These are phyloP conservation scores for Chiua sp. DNA, from an alignment of 1,284 basidiomycete species.

Conservation along the genomic window DNA sequence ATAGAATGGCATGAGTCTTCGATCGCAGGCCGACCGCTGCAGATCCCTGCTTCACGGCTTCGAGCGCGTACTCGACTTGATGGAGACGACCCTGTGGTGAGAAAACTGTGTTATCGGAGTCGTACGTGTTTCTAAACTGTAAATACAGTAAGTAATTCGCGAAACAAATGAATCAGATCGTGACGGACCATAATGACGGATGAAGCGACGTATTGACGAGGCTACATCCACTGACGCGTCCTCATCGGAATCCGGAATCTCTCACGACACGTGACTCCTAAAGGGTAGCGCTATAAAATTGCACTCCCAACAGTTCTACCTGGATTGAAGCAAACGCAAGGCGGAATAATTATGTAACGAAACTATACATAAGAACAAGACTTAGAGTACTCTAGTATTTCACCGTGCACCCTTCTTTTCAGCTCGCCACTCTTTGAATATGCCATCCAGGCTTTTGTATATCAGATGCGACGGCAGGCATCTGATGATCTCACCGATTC, in stretches of 20 bases:
- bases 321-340: not conserved
- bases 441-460: slow-evolving; percentile 89
- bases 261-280: slow-evolving; percentile 27
- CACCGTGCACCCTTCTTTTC: slow-evolving; percentile 72
- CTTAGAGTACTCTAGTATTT: slow-evolving; percentile 18
- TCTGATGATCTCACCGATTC: slow-evolving; percentile 88
- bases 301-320: too few species aligned
- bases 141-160: slow-evolving; percentile 11
- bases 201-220: slow-evolving; percentile 14
- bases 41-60: slow-evolving; percentile 99
- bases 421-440: slow-evolving; percentile 90
- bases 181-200: slow-evolving; percentile 34
- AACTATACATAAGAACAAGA: slow-evolving; percentile 10
- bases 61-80: slow-evolving; percentile 99
- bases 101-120: slow-evolving; percentile 97
- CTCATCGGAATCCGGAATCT: slow-evolving; percentile 16
- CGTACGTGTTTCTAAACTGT: slow-evolving; percentile 94
- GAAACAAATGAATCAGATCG: not conserved
- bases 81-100: slow-evolving; percentile 90
- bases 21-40: slow-evolving; percentile 96
- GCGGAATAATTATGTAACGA: slow-evolving; percentile 15
- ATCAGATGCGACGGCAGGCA: slow-evolving; percentile 85
- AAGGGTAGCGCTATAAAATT: too few species aligned
- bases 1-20: slow-evolving; percentile 93
- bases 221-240: slow-evolving; percentile 36